Base-by-base conservation (phyloP, 352 stramenopile genomes). In the Phytophthora chlamydospora region DNA sequence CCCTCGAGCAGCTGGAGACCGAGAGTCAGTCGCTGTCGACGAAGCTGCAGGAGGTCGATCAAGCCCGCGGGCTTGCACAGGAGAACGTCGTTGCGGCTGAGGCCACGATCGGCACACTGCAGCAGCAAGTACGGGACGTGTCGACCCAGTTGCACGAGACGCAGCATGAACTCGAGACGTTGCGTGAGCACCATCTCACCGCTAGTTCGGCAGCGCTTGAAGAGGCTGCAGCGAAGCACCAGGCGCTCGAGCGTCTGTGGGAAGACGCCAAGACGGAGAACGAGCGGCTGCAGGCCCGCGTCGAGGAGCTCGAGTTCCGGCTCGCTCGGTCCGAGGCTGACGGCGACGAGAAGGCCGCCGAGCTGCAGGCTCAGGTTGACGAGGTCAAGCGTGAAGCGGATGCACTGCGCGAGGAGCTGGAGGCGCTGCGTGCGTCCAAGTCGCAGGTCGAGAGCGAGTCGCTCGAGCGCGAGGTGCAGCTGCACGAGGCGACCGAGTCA, bases 41-140 rank as follows among this genome's bases (percentile, higher is more conserved):
- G 5, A 71, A 83, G 39, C 35, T 80, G 10, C 33, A 73, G 35
- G 58, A 43, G 21, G 69, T 46, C 1, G 68, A 75, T 34, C 51
- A 71, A 33, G 75, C 68, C 6, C 68, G 71, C 29, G 62, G 76
- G 14, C 43, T 40, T 4, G 68, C 74, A 6, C 59, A 75, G 17
- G 45, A 68, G 24, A 72, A 69, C 39, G 55, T 67, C 16, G 48
- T 69, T 0, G 46, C 44, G 3, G 68, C 75, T 12, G 68, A 81
- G 50, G 42, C 60, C 6, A 82, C 75, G 11, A 76, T 84, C 61
- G 51, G 40, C 14, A 50, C 84, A n/a, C 53, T 90, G 29, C 76
- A 83, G 24, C 65, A 81, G 39, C 75, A 90, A 40, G 76, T 89
- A 27, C 75, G 71, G 11, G 76, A 89, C 48, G 77, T 90, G 29